Conservation (phyloP, 2,329 filamentous ascomycete species). For the Trichoderma atroviride region DNA sequence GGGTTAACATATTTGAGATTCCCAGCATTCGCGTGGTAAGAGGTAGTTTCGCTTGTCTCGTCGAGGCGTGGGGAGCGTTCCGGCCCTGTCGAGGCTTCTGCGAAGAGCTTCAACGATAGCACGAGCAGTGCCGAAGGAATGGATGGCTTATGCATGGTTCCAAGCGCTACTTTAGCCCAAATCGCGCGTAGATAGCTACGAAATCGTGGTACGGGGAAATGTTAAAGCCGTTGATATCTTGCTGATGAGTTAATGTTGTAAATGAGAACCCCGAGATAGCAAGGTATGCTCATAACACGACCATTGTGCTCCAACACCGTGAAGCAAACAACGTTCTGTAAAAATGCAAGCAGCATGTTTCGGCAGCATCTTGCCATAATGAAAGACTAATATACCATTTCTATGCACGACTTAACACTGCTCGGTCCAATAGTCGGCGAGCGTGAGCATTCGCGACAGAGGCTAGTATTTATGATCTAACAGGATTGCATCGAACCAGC, state of each 20-base stretch:
- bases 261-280: background rate
- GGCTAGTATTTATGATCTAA: background rate
- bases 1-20: slow-evolving; percentile 41
- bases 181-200: background rate
- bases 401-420: background rate
- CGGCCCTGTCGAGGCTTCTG: background rate
- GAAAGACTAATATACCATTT: background rate
- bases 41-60: background rate
- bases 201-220: background rate
- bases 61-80: background rate
- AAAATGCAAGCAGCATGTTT: background rate
- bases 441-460: background rate
- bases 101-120: background rate
- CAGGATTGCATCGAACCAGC: background rate
- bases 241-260: too few species aligned
- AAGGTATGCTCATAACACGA: background rate
- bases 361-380: background rate
- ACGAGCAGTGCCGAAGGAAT: background rate
- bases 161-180: background rate
- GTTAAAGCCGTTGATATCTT: background rate
- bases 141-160: background rate
- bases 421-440: background rate
- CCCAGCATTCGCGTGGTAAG: slow-evolving; percentile 37
- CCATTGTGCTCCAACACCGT: background rate
- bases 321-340: background rate